Base-by-base conservation (phyloP, 208 protist species). In the Novymonas esmeraldas region DNA sequence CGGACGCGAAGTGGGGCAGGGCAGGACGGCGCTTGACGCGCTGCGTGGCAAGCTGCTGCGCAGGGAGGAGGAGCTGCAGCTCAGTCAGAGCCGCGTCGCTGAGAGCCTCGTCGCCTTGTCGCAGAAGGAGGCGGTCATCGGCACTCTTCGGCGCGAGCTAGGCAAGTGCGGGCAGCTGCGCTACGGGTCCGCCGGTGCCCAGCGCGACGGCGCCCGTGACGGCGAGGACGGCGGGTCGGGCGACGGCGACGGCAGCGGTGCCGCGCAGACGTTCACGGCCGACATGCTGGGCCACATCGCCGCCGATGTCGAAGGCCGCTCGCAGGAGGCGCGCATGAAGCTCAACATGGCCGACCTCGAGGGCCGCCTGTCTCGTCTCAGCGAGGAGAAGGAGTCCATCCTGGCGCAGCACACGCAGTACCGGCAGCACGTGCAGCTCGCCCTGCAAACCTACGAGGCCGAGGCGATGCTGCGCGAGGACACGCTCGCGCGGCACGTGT, bases 391-490 rank as follows among this genome's bases (percentile, higher is more conserved):
- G 56, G 46, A 73, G 13, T 90, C 82, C 36, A 70, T 95, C 11
- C 73, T 93, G 60, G 29, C 78, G 29, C 90, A 92, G 70, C 90
- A 95, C 73, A 80, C 77, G n/a, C 50, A 82, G 68, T 95, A 95
- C 70, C 82, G 79, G 2, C 69, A 70, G 57, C 84, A 93, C 56
- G 87, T 92, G 29, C 72, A 93, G 62, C 85, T 93, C 73, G 42
- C 70, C 13, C 49, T 82, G 49, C 75, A 93, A 49, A 61, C 42
- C 41, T 76, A 76, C 48, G 70, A 76, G 62, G 45, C 62, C 3
- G 70, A 52, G 36, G 70, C 70, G 44, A 54, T 76, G 70, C 41
- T 76, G 61, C 70, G 70, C 39, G 70, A 76, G 56, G 90, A 95
- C 64, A 77, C 69, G 20, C 38, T 93, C 36, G 48, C 57, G n/a